A percentile compares a stretch with the other conserved stretches of the same genome.
Evolutionary conservation across 441 rosid genomes (phyloP).

Genomic region (Viola pubescens): DNA sequence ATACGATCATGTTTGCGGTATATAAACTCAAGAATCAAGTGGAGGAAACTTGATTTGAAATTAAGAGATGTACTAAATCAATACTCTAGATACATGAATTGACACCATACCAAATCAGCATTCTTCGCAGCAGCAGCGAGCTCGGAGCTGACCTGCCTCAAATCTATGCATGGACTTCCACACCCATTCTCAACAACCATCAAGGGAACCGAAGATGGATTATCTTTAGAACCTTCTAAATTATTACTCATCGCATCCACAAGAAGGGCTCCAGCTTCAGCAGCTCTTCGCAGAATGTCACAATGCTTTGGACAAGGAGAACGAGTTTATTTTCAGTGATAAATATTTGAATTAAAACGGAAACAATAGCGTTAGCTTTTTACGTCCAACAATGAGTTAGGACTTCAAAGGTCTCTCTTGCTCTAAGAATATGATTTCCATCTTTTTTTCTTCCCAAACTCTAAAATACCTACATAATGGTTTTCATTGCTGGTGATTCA

Average conservation of each 20-base stretch:
- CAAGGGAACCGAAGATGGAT: slow-evolving; percentile 60
- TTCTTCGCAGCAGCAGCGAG: slow-evolving; percentile 91
- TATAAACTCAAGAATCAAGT: not conserved
- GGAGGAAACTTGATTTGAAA: not conserved
- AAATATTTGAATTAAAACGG: not conserved
- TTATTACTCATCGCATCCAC: slow-evolving; percentile 86
- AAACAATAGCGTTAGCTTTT: not conserved
- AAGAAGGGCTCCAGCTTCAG: slow-evolving; percentile 88
- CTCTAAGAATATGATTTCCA: not conserved
- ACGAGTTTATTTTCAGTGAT: slow-evolving; percentile 13
- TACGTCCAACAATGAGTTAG: not conserved
- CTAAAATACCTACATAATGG: not conserved
- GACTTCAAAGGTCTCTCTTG: not conserved
- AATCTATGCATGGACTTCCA: slow-evolving; percentile 98
- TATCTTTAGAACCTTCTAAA: slow-evolving; percentile 54
- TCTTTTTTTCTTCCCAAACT: not conserved
- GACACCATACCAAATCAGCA: slow-evolving; percentile 82
- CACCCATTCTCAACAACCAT: slow-evolving; percentile 99
- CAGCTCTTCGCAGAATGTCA: slow-evolving; percentile 90
- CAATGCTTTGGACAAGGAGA: slow-evolving; percentile 56
- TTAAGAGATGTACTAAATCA: not conserved
- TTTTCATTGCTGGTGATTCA: too few species aligned
- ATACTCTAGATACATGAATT: slow-evolving; percentile 7
- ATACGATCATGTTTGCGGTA: slow-evolving; percentile 4
- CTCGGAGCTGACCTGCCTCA: slow-evolving; percentile 98